phyloP scores from a whole-genome alignment of 768 basidiomycete genomes.

The Tricholoma flavovirens region DNA sequence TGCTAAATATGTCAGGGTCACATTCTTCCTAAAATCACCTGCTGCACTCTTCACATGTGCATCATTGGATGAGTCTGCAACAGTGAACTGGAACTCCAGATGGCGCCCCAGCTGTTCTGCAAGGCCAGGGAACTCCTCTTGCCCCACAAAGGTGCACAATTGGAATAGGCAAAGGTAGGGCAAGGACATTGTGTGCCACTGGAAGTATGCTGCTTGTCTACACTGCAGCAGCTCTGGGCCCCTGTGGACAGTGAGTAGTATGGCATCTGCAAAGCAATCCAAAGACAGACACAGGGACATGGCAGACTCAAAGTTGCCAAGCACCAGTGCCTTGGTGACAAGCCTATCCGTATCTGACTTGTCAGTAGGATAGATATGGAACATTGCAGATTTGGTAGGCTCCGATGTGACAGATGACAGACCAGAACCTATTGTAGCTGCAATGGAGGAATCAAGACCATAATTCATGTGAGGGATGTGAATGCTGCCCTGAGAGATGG shows the following conservation, averaged over 20 bases:
- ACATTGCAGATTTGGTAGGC: conserved; percentile 69
- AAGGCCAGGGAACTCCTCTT: no score
- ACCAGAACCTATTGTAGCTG: no score
- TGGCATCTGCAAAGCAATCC: conserved; percentile 90
- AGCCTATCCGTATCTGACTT: no score
- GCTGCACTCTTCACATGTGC: conserved; percentile 37
- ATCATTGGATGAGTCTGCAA: conserved; percentile 46
- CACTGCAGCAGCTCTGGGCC: no score
- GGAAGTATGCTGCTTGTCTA: conserved; percentile 94
- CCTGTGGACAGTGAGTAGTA: conserved; percentile 92
- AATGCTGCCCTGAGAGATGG: no score
- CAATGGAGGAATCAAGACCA: no score
- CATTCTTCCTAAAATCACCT: conserved; percentile 68
- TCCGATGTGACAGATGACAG: conserved; percentile 75
- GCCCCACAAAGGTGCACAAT: conserved; percentile 96
- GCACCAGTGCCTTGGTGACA: no score
- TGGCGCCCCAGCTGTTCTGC: conserved; percentile 89
- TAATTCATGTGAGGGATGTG: no score
- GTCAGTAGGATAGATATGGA: no score
- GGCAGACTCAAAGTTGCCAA: no score
- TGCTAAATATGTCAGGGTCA: conserved; percentile 89
- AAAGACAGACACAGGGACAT: no score
- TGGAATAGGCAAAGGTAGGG: conserved; percentile 95
- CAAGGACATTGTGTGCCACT: conserved; percentile 62
- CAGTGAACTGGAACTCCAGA: conserved; percentile 77